Evolutionary conservation across 1,284 basidiomycete genomes (phyloP), one percentile per base, ranked within the genome.

Genomic region (Ceratobasidium sp.): DNA sequence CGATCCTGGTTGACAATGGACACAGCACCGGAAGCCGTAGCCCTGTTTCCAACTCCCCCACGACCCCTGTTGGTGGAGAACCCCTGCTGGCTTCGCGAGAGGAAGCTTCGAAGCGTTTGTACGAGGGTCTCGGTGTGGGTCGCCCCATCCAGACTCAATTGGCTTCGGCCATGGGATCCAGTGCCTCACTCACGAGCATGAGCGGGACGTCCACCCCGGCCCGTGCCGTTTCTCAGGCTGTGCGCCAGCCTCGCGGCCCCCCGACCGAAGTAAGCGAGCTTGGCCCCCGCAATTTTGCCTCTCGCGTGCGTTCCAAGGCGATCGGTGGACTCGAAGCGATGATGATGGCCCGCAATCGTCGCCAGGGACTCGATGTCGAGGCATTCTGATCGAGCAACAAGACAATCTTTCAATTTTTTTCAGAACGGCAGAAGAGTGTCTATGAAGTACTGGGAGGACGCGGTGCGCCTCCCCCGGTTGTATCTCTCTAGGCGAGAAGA

Each of bases 201-300:
- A 71, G 38, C 15, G 47, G 49, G n/a, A 31, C 68, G 25, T 58
- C 69, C n/a, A 60, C 43, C 68, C 54, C 68, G 70, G 67, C 75
- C 74, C 85, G 86, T 80, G 77, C 87, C 79, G 82, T 82, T 15
- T 40, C 70, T 15, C 60, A 67, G 27, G 87, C 90, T 54, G 82
- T 87, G 58, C 87, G 93, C 78, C 93, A 94, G 82, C 93, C 93
- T 72, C 85, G 86, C 70, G 93, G 93, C 73, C 93, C 93, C 69
- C 93, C 93, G 65, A 90, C 90, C 29, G 90, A 90, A 76, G 85
- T 87, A 69, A 91, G 93, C 75, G 93, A 94, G 77, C 85, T 95
- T 47, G 88, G 89, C n/a, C 86, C 89, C 54, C 91, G 90, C 83
- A 95, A 95, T 80, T 95, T 95, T 80, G 92, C 93, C 17, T 86